phyloP scores from a whole-genome alignment of 495 filamentous ascomycete genomes.

The Hyaloscypha bicolor region DNA sequence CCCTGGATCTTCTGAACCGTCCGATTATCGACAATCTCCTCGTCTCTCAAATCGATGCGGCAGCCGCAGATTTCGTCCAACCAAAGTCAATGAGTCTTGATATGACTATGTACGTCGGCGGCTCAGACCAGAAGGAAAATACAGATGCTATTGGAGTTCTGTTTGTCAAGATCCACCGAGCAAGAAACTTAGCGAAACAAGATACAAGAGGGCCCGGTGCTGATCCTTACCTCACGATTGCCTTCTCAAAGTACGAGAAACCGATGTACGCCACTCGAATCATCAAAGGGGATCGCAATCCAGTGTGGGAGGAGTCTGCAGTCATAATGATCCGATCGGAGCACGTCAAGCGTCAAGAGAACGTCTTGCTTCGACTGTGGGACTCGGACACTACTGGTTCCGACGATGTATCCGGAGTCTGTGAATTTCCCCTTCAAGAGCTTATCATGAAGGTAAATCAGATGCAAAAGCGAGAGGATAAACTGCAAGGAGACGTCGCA shows the following conservation, averaged over 20 bases:
- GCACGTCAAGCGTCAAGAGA: conserved; percentile 20
- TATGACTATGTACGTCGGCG: conserved; percentile 19
- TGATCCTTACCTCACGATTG: conserved; percentile 19
- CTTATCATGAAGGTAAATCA: conserved; percentile 15
- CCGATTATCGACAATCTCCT: conserved; percentile 17
- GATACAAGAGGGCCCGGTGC: conserved; percentile 13
- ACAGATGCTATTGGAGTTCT: conserved; percentile 19
- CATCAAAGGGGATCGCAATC: conserved; percentile 20
- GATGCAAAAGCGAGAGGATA: conserved; percentile 19
- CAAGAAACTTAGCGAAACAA: conserved; percentile 11
- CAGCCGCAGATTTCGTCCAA: conserved; percentile 19
- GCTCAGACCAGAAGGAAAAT: conserved; percentile 16
- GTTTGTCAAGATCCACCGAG: conserved; percentile 19
- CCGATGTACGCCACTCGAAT: conserved; percentile 21
- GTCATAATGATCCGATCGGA: conserved; percentile 19
- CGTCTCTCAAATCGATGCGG: conserved; percentile 13
- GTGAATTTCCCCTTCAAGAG: conserved; percentile 17
- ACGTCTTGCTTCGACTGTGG: conserved; percentile 16
- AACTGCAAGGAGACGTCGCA: conserved; percentile 18
- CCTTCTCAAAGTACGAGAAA: conserved; percentile 18
- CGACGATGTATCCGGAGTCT: conserved; percentile 18
- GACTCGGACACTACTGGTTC: conserved; percentile 18
- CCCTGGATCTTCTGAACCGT: conserved; percentile 16
- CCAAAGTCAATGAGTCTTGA: conserved; percentile 21
- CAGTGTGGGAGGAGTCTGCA: conserved; percentile 20